Percentiles rank a stretch among this genome's conserved stretches.
These are phyloP conservation scores for Celoporthe dispersa DNA, from an alignment of 2,329 filamentous ascomycete genomes.

Conservation along the genomic window DNA sequence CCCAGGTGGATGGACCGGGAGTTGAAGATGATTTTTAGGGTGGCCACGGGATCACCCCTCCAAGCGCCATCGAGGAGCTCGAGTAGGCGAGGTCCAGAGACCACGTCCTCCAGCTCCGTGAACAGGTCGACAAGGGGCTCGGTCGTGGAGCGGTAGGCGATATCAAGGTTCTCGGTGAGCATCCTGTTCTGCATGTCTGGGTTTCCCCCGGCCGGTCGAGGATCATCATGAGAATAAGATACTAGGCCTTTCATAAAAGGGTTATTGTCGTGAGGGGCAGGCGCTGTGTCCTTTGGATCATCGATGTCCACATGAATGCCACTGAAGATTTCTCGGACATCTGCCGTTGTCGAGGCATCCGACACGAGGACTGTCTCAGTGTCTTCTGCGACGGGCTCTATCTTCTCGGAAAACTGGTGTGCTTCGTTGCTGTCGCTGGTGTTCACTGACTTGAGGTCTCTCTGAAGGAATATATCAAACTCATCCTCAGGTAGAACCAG, in stretches of 20 bases:
- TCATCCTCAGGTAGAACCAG: slow-evolving; percentile 39
- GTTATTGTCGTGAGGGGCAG: slow-evolving; percentile 21
- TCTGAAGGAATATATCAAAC: slow-evolving; percentile 40
- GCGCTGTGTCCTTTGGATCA: background rate
- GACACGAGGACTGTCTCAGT: slow-evolving; percentile 25
- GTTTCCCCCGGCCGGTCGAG: background rate
- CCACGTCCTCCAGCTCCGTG: slow-evolving; percentile 50
- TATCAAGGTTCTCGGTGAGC: slow-evolving; percentile 56
- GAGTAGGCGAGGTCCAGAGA: slow-evolving; percentile 43
- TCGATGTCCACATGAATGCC: slow-evolving; percentile 15
- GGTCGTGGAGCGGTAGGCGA: slow-evolving; percentile 52
- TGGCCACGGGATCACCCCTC: slow-evolving; percentile 50
- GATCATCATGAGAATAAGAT: slow-evolving; percentile 28
- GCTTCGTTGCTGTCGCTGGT: background rate
- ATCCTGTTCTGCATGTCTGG: slow-evolving; percentile 47
- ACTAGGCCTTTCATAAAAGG: slow-evolving; percentile 44
- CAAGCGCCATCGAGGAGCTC: slow-evolving; percentile 54
- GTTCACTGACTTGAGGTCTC: slow-evolving; percentile 32
- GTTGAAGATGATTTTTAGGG: slow-evolving; percentile 65
- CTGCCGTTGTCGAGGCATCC: slow-evolving; percentile 27
- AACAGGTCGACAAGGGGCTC: slow-evolving; percentile 58
- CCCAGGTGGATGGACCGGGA: slow-evolving; percentile 64
- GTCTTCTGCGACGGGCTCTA: slow-evolving; percentile 13
- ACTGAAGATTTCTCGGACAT: slow-evolving; percentile 22
- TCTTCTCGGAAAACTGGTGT: slow-evolving; percentile 18